Percentiles rank a stretch among this genome's conserved stretches.
phyloP scores from a whole-genome alignment of 2,329 filamentous ascomycete genomes.

The Colletotrichum noveboracense region DNA sequence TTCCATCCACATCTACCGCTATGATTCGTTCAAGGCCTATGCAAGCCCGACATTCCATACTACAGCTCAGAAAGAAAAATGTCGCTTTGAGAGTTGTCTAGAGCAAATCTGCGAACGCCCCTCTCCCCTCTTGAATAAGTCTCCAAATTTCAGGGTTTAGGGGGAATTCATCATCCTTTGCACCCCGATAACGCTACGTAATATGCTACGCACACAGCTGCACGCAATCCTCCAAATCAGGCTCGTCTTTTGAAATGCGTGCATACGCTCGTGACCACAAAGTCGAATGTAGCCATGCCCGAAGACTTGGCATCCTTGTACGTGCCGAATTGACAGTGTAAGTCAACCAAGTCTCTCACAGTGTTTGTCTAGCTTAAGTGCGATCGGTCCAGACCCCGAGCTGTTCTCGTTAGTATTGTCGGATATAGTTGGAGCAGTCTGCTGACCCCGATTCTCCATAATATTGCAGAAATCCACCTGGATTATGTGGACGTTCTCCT shows the following conservation, averaged over 20 bases:
- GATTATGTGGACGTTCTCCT: neutral
- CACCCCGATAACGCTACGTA: neutral
- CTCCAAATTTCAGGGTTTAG: neutral
- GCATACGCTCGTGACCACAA: slow-evolving; percentile 1
- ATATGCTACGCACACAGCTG: neutral
- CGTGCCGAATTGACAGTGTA: neutral
- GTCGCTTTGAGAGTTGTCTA: no score
- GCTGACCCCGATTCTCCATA: slow-evolving; percentile 1
- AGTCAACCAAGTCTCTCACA: neutral
- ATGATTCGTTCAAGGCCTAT: no score
- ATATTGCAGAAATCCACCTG: neutral
- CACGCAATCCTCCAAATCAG: neutral
- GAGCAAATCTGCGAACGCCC: no score
- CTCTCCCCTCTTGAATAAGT: neutral
- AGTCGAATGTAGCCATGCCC: slow-evolving; percentile 2
- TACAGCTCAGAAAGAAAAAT: no score
- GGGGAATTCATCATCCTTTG: neutral
- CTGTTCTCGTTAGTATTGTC: neutral
- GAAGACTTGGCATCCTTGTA: neutral
- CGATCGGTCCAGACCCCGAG: neutral
- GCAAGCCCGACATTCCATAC: no score
- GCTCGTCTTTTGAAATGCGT: neutral
- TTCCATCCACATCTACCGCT: no score
- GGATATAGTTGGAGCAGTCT: neutral
- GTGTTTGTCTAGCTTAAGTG: slow-evolving; percentile 2